Base-by-base conservation (phyloP, 1,284 basidiomycete species). In the Ganoderma resinaceum region DNA sequence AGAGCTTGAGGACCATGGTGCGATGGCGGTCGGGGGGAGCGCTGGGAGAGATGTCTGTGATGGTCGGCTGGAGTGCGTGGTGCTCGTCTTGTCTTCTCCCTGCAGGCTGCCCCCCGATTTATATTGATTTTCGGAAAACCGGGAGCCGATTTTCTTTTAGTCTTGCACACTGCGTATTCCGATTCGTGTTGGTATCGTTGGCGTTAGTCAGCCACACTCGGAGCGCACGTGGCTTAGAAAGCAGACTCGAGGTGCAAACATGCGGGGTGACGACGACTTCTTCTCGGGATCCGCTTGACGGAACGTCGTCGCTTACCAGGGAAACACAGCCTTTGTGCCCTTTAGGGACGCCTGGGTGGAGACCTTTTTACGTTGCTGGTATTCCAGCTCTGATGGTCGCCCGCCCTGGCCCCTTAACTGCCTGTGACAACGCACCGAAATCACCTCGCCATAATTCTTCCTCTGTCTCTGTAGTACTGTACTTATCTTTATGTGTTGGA, bases 1-100 rank as follows among this genome's bases (percentile, higher is more conserved):
- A 76, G 46, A 90, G 75, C 65, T 84, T 85, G 74, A 89, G 76
- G 65, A 84, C 82, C 87, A 88, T 89, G 6, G 52, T 55, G 29
- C 46, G 23, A 23, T 9, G n/a, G 18, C 12, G n/a, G 18, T n/a
- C n/a, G 4, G 11, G 12, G 12, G 2, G 23, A 26, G 46, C 12
- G 23, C 29, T 52, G 46, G 46, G 46, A 52, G 46, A 52, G 23
- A 52, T 12, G 11, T 14, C 3, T 12, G 23, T 14, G 23, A 11
- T 23, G 46, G 46, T 0, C 3, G 23, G 23, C 23, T 12, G 46
- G 16, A 23, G n/a, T 52, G 23, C 46, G 8, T 14, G 23, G n/a
- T n/a, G n/a, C n/a, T 14, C 8, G 4, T 52, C 11, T 52, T 9
- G 2, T 5, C 23, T 49, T 26, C 46, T 52, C 46, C 11, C 46